Conservation (phyloP, 495 filamentous ascomycete species). For the Daldinia decipiens region DNA sequence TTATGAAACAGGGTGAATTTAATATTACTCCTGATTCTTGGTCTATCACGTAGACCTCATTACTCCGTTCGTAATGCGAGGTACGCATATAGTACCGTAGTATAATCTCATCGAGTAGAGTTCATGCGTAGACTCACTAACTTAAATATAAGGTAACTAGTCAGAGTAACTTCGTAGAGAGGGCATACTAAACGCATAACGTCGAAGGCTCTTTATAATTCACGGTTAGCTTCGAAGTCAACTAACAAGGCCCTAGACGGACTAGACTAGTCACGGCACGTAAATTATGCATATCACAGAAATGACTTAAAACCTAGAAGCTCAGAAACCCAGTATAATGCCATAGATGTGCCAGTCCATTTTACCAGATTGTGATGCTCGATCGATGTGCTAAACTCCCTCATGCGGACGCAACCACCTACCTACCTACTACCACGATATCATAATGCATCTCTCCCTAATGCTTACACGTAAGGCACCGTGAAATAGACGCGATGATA, state of each 20-base stretch:
- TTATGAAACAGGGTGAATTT: neutral
- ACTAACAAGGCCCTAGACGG: neutral
- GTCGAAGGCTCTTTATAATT: neutral
- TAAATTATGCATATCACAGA: too few species aligned
- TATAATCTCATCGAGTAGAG: too few species aligned
- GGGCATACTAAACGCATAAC: neutral
- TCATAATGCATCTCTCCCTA: constrained; percentile 5
- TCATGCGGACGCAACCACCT: constrained; percentile 28
- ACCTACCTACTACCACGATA: neutral
- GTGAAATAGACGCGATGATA: constrained; percentile 2
- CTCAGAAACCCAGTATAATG: neutral
- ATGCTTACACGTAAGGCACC: constrained; percentile 35
- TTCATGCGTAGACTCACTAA: too few species aligned
- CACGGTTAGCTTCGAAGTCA: neutral
- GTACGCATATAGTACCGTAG: too few species aligned
- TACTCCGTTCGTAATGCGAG: too few species aligned
- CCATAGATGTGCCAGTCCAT: constrained; percentile 10
- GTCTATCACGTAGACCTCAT: neutral
- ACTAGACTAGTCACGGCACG: too few species aligned
- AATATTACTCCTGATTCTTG: neutral
- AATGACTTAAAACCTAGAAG: neutral
- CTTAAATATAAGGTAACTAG: too few species aligned
- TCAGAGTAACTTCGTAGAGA: neutral
- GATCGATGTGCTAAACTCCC: constrained; percentile 42
- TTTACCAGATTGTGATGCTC: constrained; percentile 11